These are phyloP conservation scores for Fagopyrum homotropicum DNA, from an alignment of 148 eudicot genomes.

Conservation along the genomic window DNA sequence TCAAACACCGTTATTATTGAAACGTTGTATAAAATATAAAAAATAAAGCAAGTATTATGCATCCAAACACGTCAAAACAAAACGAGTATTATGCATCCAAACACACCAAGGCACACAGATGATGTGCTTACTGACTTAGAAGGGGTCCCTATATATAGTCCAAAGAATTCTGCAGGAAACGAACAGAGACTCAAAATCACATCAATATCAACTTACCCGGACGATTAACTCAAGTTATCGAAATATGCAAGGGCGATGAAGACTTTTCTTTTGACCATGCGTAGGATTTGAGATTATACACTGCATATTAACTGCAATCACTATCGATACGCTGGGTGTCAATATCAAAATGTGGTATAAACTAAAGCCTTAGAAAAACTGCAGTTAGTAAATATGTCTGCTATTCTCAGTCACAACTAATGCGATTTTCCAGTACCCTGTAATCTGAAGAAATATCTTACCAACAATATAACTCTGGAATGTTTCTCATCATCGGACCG, in stretches of 20 bases:
- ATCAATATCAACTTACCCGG: neutral
- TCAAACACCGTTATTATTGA: too few species aligned
- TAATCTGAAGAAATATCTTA: neutral
- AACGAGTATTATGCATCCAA: too few species aligned
- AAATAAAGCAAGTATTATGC: too few species aligned
- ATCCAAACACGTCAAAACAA: too few species aligned
- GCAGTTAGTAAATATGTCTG: neutral
- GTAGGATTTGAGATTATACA: neutral
- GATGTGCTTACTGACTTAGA: too few species aligned
- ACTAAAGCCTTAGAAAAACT: neutral
- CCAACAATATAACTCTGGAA: neutral
- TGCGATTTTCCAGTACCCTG: neutral
- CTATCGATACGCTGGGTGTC: neutral
- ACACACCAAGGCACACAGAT: too few species aligned
- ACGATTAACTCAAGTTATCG: neutral
- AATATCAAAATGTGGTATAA: slow-evolving; percentile 2
- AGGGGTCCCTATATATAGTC: too few species aligned
- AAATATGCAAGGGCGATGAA: neutral
- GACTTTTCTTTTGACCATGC: neutral
- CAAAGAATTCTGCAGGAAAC: neutral
- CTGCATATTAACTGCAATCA: neutral
- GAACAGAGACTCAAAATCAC: neutral
- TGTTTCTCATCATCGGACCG: slow-evolving; percentile 48
- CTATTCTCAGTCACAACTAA: slow-evolving; percentile 6
- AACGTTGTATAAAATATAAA: too few species aligned